Evolutionary conservation across 768 basidiomycete genomes (phyloP).

Genomic region (Infundibulicybe gibba): DNA sequence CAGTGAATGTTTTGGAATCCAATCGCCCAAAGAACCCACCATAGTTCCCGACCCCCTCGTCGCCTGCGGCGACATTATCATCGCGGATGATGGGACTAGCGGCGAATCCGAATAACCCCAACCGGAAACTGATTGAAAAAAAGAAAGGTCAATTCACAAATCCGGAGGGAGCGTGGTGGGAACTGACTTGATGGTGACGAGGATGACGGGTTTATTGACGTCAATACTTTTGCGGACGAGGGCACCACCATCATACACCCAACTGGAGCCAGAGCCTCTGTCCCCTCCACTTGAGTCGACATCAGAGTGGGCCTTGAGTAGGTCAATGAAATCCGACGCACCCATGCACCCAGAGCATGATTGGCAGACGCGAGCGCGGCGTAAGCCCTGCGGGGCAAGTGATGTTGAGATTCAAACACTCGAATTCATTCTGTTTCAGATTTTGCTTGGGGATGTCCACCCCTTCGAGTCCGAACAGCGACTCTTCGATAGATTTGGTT

Average conservation of each 20-base stretch:
- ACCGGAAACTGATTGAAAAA: constrained; percentile 55
- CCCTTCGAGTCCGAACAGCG: constrained; percentile 55
- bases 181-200: constrained; percentile 75
- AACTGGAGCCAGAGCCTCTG: constrained; percentile 69
- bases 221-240: constrained; percentile 67
- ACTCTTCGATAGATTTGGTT: constrained; percentile 49
- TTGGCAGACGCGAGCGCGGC: constrained; percentile 54
- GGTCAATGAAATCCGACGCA: constrained; percentile 27
- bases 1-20: constrained; percentile 5
- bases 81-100: constrained; percentile 61
- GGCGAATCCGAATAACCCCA: constrained; percentile 78
- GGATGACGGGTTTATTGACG: constrained; percentile 59
- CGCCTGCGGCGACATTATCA: constrained; percentile 61
- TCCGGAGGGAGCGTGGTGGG: background rate
- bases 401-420: constrained; percentile 78
- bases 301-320: constrained; percentile 6
- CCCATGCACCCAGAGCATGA: constrained; percentile 90
- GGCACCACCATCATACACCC: constrained; percentile 73
- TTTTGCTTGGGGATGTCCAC: constrained; percentile 50
- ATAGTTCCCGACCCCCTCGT: constrained; percentile 76
- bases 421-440: constrained; percentile 68
- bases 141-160: background rate
- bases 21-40: constrained; percentile 34
- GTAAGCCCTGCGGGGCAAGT: constrained; percentile 63
- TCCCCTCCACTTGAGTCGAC: constrained; percentile 55